Conservation (phyloP, 176 grass and related monocot species). For the Poa pratensis region DNA sequence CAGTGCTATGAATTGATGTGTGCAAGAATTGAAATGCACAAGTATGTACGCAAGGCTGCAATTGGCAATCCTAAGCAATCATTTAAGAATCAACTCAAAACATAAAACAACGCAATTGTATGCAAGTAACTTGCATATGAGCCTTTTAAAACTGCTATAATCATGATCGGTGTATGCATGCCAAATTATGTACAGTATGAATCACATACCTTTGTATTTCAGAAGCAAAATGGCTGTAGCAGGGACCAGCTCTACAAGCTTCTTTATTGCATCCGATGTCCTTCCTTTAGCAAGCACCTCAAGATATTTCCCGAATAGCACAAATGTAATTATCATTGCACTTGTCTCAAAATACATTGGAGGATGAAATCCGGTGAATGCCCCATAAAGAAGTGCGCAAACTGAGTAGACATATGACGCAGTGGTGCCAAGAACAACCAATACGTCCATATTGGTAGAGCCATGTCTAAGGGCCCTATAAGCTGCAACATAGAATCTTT, state of each 20-base stretch:
- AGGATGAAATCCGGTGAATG: conserved; percentile 60
- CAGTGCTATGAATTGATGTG: conserved; percentile 11
- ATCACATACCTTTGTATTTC: conserved; percentile 63
- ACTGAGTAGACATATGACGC: conserved; percentile 83
- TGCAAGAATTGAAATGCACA: conserved; percentile 16
- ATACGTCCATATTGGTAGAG: conserved; percentile 88
- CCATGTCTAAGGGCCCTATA: conserved; percentile 76
- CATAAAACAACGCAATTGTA: not conserved
- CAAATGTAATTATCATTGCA: conserved; percentile 90
- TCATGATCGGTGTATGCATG: conserved; percentile 1
- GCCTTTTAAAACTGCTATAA: conserved; percentile 23
- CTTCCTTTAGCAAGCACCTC: conserved; percentile 85
- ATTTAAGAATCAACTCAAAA: conserved; percentile 15
- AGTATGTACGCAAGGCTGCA: conserved; percentile 26
- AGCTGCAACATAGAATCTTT: conserved; percentile 79
- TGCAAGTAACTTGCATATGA: conserved; percentile 18
- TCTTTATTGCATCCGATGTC: conserved; percentile 86
- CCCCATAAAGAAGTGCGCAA: conserved; percentile 71
- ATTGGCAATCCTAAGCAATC: conserved; percentile 15
- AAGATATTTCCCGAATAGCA: conserved; percentile 83
- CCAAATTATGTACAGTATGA: conserved; percentile 12
- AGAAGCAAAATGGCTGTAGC: conserved; percentile 73
- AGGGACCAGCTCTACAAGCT: conserved; percentile 82
- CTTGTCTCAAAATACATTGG: conserved; percentile 90
- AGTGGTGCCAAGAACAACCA: conserved; percentile 81